These are phyloP conservation scores for Chlamydomonas reinhardtii DNA, from an alignment of 163 green algal species.

Conservation along the genomic window DNA sequence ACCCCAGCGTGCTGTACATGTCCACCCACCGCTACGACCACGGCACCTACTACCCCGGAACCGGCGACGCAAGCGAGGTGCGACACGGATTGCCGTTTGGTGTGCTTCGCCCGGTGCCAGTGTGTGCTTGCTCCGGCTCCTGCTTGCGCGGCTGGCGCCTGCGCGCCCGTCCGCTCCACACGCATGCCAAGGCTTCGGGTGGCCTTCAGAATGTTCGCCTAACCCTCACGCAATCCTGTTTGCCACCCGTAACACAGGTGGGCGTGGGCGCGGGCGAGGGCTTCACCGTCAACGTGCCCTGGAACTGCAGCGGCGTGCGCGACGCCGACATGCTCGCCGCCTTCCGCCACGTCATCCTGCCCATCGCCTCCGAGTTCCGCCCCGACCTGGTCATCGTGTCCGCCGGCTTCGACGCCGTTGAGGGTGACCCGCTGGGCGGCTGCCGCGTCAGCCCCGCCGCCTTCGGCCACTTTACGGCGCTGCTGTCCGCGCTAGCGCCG, in stretches of 20 bases:
- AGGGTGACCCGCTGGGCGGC: constrained; percentile 83
- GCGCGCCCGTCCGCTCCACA: too few species aligned
- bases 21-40: constrained; percentile 88
- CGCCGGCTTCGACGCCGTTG: constrained; percentile 92
- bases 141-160: too few species aligned
- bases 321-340: constrained; percentile 91
- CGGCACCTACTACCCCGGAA: constrained; percentile 91
- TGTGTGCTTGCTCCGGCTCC: too few species aligned
- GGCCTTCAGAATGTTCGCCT: too few species aligned
- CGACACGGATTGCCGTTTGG: background rate
- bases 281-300: constrained; percentile 92
- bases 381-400: constrained; percentile 93
- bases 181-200: too few species aligned
- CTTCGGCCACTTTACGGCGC: constrained; percentile 81
- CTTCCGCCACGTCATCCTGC: constrained; percentile 83
- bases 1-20: constrained; percentile 90
- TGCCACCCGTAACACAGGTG: constrained; percentile 1
- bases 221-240: too few species aligned
- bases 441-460: constrained; percentile 78
- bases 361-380: constrained; percentile 83
- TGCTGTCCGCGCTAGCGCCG: constrained; percentile 76
- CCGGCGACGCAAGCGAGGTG: constrained; percentile 80
- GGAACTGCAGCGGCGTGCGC: constrained; percentile 77
- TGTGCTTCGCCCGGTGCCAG: too few species aligned
- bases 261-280: constrained; percentile 72